Evolutionary conservation across 257 asterid species (phyloP).

Genomic region (Salvia rosmarinus): DNA sequence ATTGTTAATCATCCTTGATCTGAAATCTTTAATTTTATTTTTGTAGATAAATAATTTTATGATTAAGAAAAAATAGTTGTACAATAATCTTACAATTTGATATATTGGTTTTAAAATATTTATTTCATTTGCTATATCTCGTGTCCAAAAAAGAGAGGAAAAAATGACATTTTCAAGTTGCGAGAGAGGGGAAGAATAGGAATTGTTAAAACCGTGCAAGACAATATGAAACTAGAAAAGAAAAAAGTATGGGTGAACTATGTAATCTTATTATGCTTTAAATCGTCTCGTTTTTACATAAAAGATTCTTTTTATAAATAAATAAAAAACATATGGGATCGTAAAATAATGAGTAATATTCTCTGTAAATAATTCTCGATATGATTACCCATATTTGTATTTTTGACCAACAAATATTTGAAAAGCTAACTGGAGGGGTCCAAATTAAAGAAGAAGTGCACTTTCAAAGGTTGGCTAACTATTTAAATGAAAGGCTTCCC

Average conservation of each 20-base stretch:
- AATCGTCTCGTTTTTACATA: neutral
- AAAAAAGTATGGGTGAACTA: neutral
- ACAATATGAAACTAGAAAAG: neutral
- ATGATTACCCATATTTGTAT: slow-evolving; percentile 30
- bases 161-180: neutral
- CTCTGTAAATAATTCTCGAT: slow-evolving; percentile 4
- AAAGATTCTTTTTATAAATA: neutral
- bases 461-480: slow-evolving; percentile 36
- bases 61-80: neutral
- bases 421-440: slow-evolving; percentile 28
- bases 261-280: neutral
- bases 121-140: neutral
- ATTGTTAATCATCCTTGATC: slow-evolving; percentile 35
- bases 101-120: neutral
- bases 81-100: neutral
- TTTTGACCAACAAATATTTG: slow-evolving; percentile 36
- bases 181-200: neutral
- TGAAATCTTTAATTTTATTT: neutral
- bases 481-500: slow-evolving; percentile 31
- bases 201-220: neutral
- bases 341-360: neutral
- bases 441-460: no score
- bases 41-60: neutral
- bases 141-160: neutral
- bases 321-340: neutral